Base-by-base conservation (phyloP, 768 basidiomycete genomes). In the Chiua virens region DNA sequence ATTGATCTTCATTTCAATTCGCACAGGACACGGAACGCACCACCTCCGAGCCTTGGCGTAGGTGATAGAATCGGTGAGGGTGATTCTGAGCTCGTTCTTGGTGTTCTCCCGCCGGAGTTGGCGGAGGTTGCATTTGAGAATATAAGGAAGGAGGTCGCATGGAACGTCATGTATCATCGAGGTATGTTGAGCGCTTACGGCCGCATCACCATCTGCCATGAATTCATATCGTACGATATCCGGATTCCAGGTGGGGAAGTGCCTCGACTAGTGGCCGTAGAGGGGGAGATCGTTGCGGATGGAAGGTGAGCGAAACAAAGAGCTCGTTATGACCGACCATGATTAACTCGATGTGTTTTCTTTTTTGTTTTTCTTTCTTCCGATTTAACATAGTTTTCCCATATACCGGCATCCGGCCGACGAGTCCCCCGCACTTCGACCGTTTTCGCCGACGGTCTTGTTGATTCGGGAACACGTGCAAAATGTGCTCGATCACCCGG, bases 331-430 rank as follows among this genome's bases (percentile, higher is more conserved):
- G 38, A 20, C 52, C 55, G 49, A 28, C 37, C 20, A 36, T 45
- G 27, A 42, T 39, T 48, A 18, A 15, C 25, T 34, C 6, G 17
- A 34, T 34, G 34, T 34, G 34, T 17, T 37, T 51, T 53, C 34
- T 40, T 49, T 5, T 34, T 34, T 46, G 39, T 42, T 17, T 30
- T 35, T 27, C 30, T 32, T 32, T 27, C 17, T 42, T 22, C 44
- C 13, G 15, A 14, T 35, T 17, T 36, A 32, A 20, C 22, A 8
- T 52, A 89, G 86, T 59, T 83, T 81, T 62, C 89, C 90, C 5
- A 75, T 92, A 46, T 92, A 92, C 66, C 82, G 90, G 30, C 88
- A 91, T 64, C 90, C 90, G 14, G 81, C 88, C 3, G 89, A 92
- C 63, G 80, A 85, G 57, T 87, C 87, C 0, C 89, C 89, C 23